Evolutionary conservation across 2,329 filamentous ascomycete genomes (phyloP).

Genomic region (Alternaria gaisen): DNA sequence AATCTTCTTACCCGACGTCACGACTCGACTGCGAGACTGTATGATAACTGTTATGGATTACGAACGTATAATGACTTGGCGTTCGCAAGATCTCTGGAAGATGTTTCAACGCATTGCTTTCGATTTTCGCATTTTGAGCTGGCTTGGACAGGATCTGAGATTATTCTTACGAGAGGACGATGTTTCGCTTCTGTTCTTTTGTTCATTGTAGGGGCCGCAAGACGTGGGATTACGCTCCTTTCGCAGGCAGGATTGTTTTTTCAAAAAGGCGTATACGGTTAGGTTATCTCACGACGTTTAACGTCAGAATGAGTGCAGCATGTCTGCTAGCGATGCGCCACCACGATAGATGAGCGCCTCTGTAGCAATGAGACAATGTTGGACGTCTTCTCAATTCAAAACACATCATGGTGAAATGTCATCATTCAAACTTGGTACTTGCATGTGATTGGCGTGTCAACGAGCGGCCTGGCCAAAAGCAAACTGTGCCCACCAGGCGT

Average conservation of each 20-base stretch:
- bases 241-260: conserved; percentile 18
- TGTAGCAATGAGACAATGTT: conserved; percentile 18
- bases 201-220: conserved; percentile 22
- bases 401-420: background rate
- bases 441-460: background rate
- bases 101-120: conserved; percentile 19
- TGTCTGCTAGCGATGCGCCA: conserved; percentile 15
- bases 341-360: conserved; percentile 14
- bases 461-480: background rate
- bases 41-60: conserved; percentile 34
- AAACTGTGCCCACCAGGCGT: background rate
- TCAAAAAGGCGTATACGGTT: conserved; percentile 13
- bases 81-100: conserved; percentile 19
- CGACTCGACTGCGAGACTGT: conserved; percentile 30
- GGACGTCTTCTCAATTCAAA: conserved; percentile 7
- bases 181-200: conserved; percentile 22
- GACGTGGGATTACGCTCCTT: conserved; percentile 24
- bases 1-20: conserved; percentile 9
- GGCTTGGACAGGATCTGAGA: conserved; percentile 9
- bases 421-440: too few species aligned
- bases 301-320: conserved; percentile 13
- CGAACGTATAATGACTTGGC: conserved; percentile 22
- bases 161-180: conserved; percentile 20
- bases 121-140: conserved; percentile 4
- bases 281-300: conserved; percentile 11